Base-by-base conservation (phyloP, 2,329 filamentous ascomycete genomes). In the Fusarium sp. region DNA sequence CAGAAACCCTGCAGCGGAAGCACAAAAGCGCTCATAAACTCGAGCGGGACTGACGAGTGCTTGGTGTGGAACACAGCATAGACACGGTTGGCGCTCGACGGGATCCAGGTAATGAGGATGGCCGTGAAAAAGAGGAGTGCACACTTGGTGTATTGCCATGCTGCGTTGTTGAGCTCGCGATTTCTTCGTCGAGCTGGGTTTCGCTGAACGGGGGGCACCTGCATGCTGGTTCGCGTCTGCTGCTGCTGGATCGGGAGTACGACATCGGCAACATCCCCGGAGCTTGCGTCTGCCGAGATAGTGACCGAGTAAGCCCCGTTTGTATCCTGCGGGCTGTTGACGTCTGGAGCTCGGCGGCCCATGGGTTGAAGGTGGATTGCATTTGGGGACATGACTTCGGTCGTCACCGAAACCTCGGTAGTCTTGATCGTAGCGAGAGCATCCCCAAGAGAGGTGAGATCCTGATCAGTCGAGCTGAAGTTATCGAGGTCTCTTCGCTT, bases 1-100 rank as follows among this genome's bases (percentile, higher is more conserved):
- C 94, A 97, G 78, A 95, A 93, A 0, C 94, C 94, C 80, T 97
- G 94, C 0, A 95, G 87, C 0, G 94, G 94, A 10, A 97, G 87
- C 1, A 97, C 94, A 45, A 94, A 88, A 0, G 93, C 91, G 25
- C 92, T 92, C 73, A 92, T 89, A 73, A 93, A 91, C 77, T 94
- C 91, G 27, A 97, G 88, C 0, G 87, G 84, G 32, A 91, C 87
- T 9, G 86, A 88, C 0, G 88, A 83, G 5, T 86, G 68, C 30
- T 88, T 83, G 0, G 87, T 84, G 77, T 92, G 85, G 10, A 91
- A 86, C 18, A 95, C 85, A 5, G 90, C 90, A 82, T 93, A 95
- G 18, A 95, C 88, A 11, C 94, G 88, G 81, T 97, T 97, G 69
- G 92, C 88, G 25, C 92, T 94, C 1, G 93, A 95, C 2, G 90